These are phyloP conservation scores for Pichia pseudocactophila DNA, from an alignment of 805 yeast species.

Conservation along the genomic window DNA sequence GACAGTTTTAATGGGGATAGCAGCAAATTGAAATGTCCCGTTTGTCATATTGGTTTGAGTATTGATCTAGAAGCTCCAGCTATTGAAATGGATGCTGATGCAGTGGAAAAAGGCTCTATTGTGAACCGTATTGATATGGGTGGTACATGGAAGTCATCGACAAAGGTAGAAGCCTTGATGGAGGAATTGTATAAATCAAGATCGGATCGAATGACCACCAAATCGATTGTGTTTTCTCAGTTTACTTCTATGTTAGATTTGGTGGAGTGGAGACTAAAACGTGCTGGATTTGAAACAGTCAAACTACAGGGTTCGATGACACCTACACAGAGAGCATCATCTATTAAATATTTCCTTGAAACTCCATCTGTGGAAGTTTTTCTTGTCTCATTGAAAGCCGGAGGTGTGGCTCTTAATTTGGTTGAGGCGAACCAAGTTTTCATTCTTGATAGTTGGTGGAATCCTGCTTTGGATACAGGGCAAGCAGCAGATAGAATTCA, in stretches of 20 bases:
- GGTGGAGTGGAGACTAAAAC: conserved; percentile 88
- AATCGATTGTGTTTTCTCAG: conserved; percentile 94
- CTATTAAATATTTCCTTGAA: conserved; percentile 87
- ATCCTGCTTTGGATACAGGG: conserved; percentile 91
- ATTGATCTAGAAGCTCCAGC: conserved; percentile 88
- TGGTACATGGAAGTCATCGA: conserved; percentile 87
- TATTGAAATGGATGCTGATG: conserved; percentile 52
- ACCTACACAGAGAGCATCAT: conserved; percentile 87
- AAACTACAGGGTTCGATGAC: conserved; percentile 96
- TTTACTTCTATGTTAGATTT: conserved; percentile 83
- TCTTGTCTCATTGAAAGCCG: conserved; percentile 91
- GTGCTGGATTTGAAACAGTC: conserved; percentile 94
- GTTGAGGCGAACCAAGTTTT: conserved; percentile 98
- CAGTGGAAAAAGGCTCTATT: conserved; percentile 59
- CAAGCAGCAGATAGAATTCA: conserved; percentile 98
- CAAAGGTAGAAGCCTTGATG: conserved; percentile 92
- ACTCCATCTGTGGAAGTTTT: conserved; percentile 89
- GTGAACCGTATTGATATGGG: conserved; percentile 83
- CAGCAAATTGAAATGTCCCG: conserved; percentile 75
- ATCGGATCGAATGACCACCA: conserved; percentile 80
- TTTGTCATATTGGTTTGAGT: conserved; percentile 87
- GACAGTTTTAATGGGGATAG: conserved; percentile 64
- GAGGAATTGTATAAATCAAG: conserved; percentile 85
- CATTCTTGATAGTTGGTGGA: conserved; percentile 98
- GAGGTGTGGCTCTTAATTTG: conserved; percentile 94